These are phyloP conservation scores for Linnemannia elongata DNA, from an alignment of 192 early-diverging fungal species.

Conservation along the genomic window DNA sequence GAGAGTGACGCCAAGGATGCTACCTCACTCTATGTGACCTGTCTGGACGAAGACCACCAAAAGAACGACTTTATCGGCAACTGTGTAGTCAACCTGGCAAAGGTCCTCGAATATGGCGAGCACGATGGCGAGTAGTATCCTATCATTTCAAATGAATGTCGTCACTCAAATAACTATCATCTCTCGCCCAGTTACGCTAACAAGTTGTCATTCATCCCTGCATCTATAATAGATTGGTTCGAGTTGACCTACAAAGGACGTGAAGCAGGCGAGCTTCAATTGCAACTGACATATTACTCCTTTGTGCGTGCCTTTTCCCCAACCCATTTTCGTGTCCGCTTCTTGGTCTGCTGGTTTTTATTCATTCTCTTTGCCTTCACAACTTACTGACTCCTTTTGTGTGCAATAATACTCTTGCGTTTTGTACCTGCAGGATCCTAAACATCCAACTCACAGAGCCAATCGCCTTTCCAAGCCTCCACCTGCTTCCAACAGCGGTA, in stretches of 20 bases:
- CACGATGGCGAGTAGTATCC: conserved; percentile 61
- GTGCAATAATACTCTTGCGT: not conserved
- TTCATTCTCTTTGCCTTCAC: too few species aligned
- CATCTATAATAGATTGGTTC: conserved; percentile 43
- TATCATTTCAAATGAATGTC: not conserved
- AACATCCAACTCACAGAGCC: conserved; percentile 20
- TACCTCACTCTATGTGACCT: conserved; percentile 53
- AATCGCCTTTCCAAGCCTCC: conserved; percentile 18
- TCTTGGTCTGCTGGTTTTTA: not conserved
- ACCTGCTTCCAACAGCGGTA: not conserved
- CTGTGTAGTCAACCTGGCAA: conserved; percentile 62
- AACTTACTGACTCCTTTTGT: not conserved
- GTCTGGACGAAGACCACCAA: conserved; percentile 68
- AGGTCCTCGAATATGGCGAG: conserved; percentile 66
- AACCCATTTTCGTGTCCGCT: not conserved
- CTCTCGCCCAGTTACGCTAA: not conserved
- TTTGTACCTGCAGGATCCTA: conserved; percentile 24
- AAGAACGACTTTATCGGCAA: conserved; percentile 68
- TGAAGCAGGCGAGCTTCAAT: conserved; percentile 45
- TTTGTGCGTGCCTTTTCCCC: conserved; percentile 10
- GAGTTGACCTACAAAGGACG: conserved; percentile 41
- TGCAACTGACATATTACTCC: conserved; percentile 52
- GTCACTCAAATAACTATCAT: too few species aligned
- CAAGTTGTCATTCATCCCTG: not conserved
- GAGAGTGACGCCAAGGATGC: conserved; percentile 61